Conservation (phyloP, 2,329 filamentous ascomycete genomes). For the Pseudogymnoascus sp. region DNA sequence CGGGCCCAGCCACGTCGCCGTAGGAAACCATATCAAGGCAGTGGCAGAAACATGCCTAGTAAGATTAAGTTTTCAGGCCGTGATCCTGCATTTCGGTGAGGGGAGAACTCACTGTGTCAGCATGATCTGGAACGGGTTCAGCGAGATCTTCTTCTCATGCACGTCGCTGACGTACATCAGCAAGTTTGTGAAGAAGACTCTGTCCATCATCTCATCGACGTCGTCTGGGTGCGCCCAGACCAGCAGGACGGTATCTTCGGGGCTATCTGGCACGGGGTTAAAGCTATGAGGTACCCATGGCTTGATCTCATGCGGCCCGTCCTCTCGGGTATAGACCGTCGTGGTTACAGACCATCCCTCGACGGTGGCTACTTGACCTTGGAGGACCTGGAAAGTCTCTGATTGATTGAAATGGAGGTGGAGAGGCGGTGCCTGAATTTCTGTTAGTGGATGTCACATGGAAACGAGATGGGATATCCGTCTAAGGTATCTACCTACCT, state of each 20-base stretch:
- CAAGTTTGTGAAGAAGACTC: slow-evolving; percentile 1
- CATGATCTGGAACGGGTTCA: neutral
- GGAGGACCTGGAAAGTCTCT: neutral
- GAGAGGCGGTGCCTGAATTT: neutral
- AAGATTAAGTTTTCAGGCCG: neutral
- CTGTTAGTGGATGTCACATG: neutral
- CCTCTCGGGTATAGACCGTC: neutral
- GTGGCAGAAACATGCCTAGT: neutral
- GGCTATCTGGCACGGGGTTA: neutral
- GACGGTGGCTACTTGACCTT: neutral
- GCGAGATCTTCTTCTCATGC: neutral
- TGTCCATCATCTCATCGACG: neutral
- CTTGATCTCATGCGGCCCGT: neutral
- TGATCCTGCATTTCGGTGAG: too few species aligned
- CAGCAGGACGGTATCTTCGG: neutral
- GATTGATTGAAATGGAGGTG: slow-evolving; percentile 8
- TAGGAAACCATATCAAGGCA: neutral
- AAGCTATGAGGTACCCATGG: neutral
- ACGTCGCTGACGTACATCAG: neutral
- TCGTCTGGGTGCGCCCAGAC: neutral
- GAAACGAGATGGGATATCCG: too few species aligned
- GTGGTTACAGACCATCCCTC: neutral
- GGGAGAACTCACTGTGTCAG: neutral
- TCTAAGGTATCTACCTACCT: too few species aligned
- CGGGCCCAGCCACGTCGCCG: neutral